Conservation (phyloP, 305 asterid genomes). For the Ajuga reptans region DNA sequence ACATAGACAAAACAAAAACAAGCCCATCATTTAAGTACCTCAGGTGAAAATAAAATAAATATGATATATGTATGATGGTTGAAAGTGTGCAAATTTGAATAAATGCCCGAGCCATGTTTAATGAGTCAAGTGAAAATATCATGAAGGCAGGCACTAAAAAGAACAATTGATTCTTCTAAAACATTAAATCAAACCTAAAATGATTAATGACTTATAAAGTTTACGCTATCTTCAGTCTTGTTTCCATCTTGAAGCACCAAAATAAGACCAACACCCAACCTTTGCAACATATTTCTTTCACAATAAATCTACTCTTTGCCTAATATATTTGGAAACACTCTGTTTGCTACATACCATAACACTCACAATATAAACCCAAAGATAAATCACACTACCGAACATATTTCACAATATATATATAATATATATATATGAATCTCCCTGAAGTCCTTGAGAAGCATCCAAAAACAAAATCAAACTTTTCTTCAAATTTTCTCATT, state of each 20-base stretch:
- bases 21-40: conserved; percentile 16
- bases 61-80: conserved; percentile 6
- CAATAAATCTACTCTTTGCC: background rate
- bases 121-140: background rate
- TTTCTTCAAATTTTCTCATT: background rate
- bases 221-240: background rate
- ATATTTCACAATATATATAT: background rate
- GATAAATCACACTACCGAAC: background rate
- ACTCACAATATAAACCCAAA: background rate
- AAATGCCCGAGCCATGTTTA: background rate
- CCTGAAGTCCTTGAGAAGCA: background rate
- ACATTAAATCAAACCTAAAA: background rate
- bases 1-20: conserved; percentile 15
- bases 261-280: conserved; percentile 32
- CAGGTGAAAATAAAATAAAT: background rate
- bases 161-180: background rate
- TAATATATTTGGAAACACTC: background rate
- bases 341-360: background rate
- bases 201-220: background rate
- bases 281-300: conserved; percentile 20
- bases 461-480: background rate
- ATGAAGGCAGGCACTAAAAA: background rate
- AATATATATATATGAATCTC: background rate
- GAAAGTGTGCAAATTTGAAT: background rate
- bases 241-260: background rate